Evolutionary conservation across 140 eudicot genomes (phyloP).

Genomic region (Flaveria floridana): DNA sequence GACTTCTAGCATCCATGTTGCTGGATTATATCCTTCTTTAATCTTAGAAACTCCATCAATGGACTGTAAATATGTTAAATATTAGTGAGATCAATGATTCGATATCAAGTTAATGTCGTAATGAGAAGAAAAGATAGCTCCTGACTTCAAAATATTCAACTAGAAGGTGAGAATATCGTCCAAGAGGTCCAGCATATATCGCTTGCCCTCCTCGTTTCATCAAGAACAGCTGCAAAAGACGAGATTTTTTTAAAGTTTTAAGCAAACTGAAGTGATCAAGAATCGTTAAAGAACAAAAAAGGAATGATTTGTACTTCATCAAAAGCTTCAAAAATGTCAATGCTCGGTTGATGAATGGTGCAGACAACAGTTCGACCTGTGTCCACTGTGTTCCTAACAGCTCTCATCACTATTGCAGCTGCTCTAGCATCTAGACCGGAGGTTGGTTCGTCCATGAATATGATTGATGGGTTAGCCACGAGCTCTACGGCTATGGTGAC

Average conservation of each 20-base stretch:
- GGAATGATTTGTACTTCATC: constrained; percentile 52
- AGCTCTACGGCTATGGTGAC: constrained; percentile 74
- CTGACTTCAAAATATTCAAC: constrained; percentile 70
- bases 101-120: not conserved
- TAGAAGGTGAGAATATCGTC: constrained; percentile 56
- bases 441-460: constrained; percentile 84
- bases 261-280: constrained; percentile 13
- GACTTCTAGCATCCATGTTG: constrained; percentile 79
- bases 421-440: constrained; percentile 81
- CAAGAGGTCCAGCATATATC: constrained; percentile 73
- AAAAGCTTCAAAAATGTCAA: constrained; percentile 75
- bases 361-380: constrained; percentile 79
- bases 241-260: not conserved
- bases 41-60: constrained; percentile 56
- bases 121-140: constrained; percentile 15
- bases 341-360: constrained; percentile 86
- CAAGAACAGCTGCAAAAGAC: constrained; percentile 51
- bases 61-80: constrained; percentile 28
- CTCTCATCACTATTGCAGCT: constrained; percentile 78
- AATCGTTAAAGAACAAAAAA: not conserved
- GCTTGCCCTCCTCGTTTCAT: constrained; percentile 91
- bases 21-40: constrained; percentile 61
- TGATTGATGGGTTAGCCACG: constrained; percentile 78
- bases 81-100: not conserved
- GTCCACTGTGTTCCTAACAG: constrained; percentile 76